These are phyloP conservation scores for Raffaelea arxii DNA, from an alignment of 2,329 filamentous ascomycete genomes.

Conservation along the genomic window DNA sequence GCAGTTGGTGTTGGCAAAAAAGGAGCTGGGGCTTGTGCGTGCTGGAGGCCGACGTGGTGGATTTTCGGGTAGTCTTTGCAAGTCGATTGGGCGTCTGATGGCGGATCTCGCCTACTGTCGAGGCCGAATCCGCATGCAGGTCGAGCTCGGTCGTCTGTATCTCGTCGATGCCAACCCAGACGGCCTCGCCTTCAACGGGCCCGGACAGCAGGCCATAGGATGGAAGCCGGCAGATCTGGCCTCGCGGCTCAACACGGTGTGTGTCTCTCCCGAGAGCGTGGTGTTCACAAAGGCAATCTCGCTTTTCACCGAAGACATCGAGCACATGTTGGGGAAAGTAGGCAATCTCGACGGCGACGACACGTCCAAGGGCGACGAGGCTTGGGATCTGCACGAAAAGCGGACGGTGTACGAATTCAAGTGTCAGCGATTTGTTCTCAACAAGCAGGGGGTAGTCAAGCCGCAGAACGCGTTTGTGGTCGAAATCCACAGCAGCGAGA, in stretches of 20 bases:
- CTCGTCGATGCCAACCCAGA: constrained; percentile 12
- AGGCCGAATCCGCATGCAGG: constrained; percentile 16
- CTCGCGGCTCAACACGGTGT: constrained; percentile 10
- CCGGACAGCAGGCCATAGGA: constrained; percentile 11
- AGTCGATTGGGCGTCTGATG: constrained; percentile 9
- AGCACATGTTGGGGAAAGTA: constrained; percentile 2
- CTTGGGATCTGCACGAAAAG: constrained; percentile 11
- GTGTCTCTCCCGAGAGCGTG: constrained; percentile 8
- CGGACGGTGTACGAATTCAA: constrained; percentile 15
- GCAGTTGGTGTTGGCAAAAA: too few species aligned
- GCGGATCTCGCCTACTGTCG: constrained; percentile 11
- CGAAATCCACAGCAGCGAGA: constrained; percentile 13
- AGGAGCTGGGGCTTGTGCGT: too few species aligned
- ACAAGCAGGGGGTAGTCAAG: not conserved
- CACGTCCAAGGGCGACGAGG: not conserved
- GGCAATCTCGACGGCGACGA: not conserved
- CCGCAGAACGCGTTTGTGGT: constrained; percentile 12
- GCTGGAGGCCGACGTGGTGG: too few species aligned
- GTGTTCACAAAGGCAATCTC: constrained; percentile 20
- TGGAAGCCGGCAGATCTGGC: constrained; percentile 15
- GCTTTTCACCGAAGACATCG: constrained; percentile 15
- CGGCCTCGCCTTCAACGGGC: constrained; percentile 16
- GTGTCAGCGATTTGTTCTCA: constrained; percentile 10
- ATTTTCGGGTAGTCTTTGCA: constrained; percentile 3
- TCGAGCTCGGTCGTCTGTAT: constrained; percentile 20